Percentiles rank a stretch among this genome's conserved stretches.
Conservation (phyloP, 768 basidiomycete species). For the Pholiota microspora region DNA sequence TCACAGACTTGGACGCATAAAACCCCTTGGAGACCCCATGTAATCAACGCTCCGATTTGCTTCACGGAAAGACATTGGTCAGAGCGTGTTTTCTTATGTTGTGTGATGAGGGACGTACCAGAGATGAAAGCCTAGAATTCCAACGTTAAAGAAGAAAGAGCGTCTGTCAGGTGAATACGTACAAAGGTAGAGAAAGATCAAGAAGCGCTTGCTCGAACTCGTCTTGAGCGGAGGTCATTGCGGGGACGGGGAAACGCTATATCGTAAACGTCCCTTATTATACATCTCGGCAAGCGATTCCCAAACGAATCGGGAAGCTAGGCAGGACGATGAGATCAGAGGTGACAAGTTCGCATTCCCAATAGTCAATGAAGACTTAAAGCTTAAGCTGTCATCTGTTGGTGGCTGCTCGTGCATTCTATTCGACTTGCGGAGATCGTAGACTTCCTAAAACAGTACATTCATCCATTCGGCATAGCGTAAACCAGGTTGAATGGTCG, state of each 20-base stretch:
- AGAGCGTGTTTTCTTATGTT: no score
- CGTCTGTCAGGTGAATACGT: background rate
- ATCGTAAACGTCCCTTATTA: background rate
- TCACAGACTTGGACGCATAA: conserved; percentile 32
- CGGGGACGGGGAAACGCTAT: background rate
- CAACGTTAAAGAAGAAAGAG: background rate
- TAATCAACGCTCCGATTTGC: conserved; percentile 26
- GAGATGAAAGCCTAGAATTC: conserved; percentile 1
- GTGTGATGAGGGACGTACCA: background rate
- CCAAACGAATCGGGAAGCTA: background rate
- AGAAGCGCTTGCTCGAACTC: background rate
- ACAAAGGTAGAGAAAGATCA: background rate
- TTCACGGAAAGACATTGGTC: conserved; percentile 3
- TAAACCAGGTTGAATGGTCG: background rate
- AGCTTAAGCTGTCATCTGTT: background rate
- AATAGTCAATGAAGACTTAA: no score
- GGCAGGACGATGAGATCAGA: background rate
- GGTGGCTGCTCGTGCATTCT: background rate
- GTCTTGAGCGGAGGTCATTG: background rate
- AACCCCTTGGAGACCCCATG: conserved; percentile 28
- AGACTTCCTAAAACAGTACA: background rate
- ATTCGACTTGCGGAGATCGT: background rate
- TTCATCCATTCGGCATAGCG: background rate
- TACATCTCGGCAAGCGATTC: background rate
- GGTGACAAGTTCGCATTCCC: no score